Conservation (phyloP, 2,329 filamentous ascomycete species). For the Knufia fluminis region DNA sequence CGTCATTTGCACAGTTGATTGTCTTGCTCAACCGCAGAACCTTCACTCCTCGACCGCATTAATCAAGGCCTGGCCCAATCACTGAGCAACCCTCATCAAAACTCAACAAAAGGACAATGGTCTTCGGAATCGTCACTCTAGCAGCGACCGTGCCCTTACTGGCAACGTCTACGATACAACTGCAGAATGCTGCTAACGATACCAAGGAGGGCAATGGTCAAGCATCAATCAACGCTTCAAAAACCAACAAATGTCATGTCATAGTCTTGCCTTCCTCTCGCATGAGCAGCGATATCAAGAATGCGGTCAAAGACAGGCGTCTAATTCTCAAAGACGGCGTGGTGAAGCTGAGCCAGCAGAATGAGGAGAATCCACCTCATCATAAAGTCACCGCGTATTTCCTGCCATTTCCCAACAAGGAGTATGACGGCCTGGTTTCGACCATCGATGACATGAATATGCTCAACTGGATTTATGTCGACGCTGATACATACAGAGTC, state of each 20-base stretch:
- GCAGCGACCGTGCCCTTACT: slow-evolving; percentile 15
- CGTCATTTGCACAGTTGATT: too few species aligned
- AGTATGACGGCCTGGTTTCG: slow-evolving; percentile 15
- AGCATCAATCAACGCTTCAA: slow-evolving; percentile 6
- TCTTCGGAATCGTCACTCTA: slow-evolving; percentile 15
- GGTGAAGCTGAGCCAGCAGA: slow-evolving; percentile 10
- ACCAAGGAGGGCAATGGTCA: slow-evolving; percentile 9
- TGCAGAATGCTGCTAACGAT: slow-evolving; percentile 12
- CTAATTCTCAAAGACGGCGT: slow-evolving; percentile 12
- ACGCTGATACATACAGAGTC: slow-evolving; percentile 50
- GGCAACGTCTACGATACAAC: slow-evolving; percentile 15
- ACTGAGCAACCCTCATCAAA: not conserved
- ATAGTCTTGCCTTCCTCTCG: slow-evolving; percentile 9
- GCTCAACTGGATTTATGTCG: slow-evolving; percentile 61
- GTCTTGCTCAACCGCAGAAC: not conserved
- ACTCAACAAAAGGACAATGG: slow-evolving; percentile 5
- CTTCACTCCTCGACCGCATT: not conserved
- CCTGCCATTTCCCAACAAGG: slow-evolving; percentile 15
- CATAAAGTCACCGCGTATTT: slow-evolving; percentile 30
- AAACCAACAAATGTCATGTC: slow-evolving; percentile 17
- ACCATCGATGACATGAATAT: slow-evolving; percentile 28
- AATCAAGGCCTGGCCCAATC: not conserved
- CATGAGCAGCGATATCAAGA: slow-evolving; percentile 12
- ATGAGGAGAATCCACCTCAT: not conserved
- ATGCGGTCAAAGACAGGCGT: slow-evolving; percentile 9